Base-by-base conservation (phyloP, 2,329 filamentous ascomycete genomes). In the Arthrobotrys sinensis region DNA sequence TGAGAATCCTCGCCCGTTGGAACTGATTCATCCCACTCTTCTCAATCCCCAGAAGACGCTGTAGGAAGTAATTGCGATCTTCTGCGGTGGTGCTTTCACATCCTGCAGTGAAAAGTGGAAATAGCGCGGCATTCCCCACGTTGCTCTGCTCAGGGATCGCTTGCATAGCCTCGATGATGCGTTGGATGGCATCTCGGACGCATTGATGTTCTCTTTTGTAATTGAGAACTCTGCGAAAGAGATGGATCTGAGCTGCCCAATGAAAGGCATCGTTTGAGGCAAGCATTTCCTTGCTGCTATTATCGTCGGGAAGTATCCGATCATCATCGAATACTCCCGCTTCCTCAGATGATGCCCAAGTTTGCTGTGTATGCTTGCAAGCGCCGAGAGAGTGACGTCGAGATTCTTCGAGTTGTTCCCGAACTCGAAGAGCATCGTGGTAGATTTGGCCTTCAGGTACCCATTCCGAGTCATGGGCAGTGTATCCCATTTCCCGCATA, bases 41-140 rank as follows among this genome's bases (percentile, higher is more conserved):
- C 84, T 95, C 92, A 0, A 93, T 88, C 16, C 87, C 87, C 82
- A 87, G 86, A 82, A 96, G 86, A 57, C 92, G 86, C 80, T 89
- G 88, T 81, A 92, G 85, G 43, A 95, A 89, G 81, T 89, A 87
- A 24, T 85, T 85, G 62, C 90, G 86, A 80, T 91, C 88, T 1
- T 84, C 84, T 38, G 85, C 82, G 60, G 90, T 88, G 69, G 85
- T 85, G 0, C 90, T 89, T 83, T 96, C 92, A 80, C 92, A 94
- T 0, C 93, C 93, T 0, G 93, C 93, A 0, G 92, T 92, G 83
- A 96, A 96, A 85, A 96, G 90, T 0, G 93, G 93, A 80, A 96
- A 94, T 45, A 96, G 83, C 16, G 93, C 85, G 81, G 92, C 93
- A 7, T 89, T 90, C 83, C 95, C 93, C 0, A 92, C 92, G 14